A percentile compares a stretch with the other conserved stretches of the same genome.
Conservation (phyloP, 208 protist genomes). For the Trichomonas tenax region DNA sequence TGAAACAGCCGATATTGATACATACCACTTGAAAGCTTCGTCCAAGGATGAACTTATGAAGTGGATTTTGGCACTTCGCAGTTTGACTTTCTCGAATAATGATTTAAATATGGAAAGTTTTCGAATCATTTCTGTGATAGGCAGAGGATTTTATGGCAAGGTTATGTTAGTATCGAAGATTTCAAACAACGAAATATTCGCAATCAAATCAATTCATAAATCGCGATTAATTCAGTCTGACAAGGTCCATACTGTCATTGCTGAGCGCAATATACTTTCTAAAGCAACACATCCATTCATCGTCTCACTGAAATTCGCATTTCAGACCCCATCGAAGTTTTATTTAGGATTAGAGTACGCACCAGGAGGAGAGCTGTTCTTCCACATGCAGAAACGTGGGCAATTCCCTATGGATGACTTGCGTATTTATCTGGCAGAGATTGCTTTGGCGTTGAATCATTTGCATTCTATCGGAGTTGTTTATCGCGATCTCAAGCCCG, state of each 20-base stretch:
- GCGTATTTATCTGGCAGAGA: not conserved
- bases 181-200: not conserved
- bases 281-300: not conserved
- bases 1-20: not conserved
- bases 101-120: not conserved
- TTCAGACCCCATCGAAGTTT: not conserved
- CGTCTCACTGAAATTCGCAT: not conserved
- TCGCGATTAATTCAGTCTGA: not conserved
- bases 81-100: not conserved
- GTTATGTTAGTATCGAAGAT: not conserved
- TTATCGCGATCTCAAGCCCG: not conserved
- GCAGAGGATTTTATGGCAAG: not conserved
- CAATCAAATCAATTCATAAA: not conserved
- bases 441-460: not conserved
- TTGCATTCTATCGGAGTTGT: not conserved
- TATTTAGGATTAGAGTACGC: not conserved
- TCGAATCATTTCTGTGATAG: not conserved
- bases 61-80: not conserved
- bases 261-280: not conserved
- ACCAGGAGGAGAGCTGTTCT: not conserved
- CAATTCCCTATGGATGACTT: not conserved
- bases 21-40: not conserved
- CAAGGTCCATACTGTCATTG: not conserved
- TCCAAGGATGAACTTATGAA: not conserved
- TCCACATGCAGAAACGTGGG: not conserved